These are phyloP conservation scores for Mortierella hygrophila DNA, from an alignment of 192 early-diverging fungal species.

Conservation along the genomic window DNA sequence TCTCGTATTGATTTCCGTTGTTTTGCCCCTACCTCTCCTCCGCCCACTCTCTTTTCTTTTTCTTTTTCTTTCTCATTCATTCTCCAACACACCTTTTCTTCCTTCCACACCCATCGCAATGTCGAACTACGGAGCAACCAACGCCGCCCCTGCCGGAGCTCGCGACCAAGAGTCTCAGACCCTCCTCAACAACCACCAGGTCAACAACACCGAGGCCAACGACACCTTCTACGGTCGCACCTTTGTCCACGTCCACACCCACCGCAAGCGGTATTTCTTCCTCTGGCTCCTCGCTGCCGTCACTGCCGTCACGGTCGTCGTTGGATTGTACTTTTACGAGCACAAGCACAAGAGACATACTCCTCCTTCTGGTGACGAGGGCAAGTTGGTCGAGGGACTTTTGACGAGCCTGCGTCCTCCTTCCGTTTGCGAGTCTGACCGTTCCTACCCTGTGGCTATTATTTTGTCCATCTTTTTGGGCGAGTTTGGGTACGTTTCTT, in stretches of 20 bases:
- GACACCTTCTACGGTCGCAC: conserved; percentile 50
- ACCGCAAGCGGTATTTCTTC: conserved; percentile 54
- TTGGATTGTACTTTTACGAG: conserved; percentile 35
- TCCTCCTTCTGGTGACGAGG: conserved; percentile 5
- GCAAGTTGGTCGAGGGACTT: not conserved
- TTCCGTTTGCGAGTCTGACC: conserved; percentile 58
- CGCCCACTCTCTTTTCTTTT: not conserved
- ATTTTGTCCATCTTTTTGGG: conserved; percentile 64
- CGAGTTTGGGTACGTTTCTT: conserved; percentile 52
- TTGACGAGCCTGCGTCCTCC: conserved; percentile 9
- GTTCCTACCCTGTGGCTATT: conserved; percentile 62
- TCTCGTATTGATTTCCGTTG: not conserved
- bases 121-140: conserved; percentile 28
- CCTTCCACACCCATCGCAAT: not conserved
- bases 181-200: not conserved
- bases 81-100: not conserved
- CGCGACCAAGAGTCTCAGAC: conserved; percentile 31
- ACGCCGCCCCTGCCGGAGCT: not conserved
- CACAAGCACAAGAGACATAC: conserved; percentile 11
- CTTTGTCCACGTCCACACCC: conserved; percentile 31
- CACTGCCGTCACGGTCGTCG: conserved; percentile 28
- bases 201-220: conserved; percentile 22
- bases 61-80: not conserved
- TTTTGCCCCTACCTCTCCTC: not conserved
- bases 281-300: conserved; percentile 37